Evolutionary conservation across 2,329 filamentous ascomycete genomes (phyloP).

Genomic region (Coleophoma crateriformis): DNA sequence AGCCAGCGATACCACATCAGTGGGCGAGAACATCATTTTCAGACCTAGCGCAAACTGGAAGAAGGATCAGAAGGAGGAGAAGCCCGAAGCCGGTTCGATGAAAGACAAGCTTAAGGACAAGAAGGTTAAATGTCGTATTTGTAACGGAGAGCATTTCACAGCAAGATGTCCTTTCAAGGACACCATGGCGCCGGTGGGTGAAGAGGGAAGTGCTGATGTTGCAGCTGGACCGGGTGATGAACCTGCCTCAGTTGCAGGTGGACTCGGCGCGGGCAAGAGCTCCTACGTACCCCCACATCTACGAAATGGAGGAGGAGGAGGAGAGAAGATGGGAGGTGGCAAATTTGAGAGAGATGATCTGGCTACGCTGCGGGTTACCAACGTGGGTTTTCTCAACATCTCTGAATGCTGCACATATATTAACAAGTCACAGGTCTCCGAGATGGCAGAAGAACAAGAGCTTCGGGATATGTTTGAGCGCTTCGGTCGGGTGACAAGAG

Average conservation of each 20-base stretch:
- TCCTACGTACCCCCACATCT: slow-evolving; percentile 94
- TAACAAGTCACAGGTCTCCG: slow-evolving; percentile 63
- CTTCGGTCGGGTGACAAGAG: slow-evolving; percentile 92
- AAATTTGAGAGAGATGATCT: slow-evolving; percentile 96
- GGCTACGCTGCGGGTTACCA: slow-evolving; percentile 93
- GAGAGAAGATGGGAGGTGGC: slow-evolving; percentile 79
- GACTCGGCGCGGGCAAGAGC: slow-evolving; percentile 61
- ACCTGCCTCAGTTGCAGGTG: slow-evolving; percentile 41
- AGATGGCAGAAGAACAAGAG: slow-evolving; percentile 94
- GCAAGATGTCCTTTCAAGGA: slow-evolving; percentile 99
- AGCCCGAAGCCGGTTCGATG: slow-evolving; percentile 67
- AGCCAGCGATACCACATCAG: slow-evolving; percentile 77
- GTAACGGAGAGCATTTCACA: slow-evolving; percentile 98
- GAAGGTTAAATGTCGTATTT: slow-evolving; percentile 99
- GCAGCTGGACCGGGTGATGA: slow-evolving; percentile 43
- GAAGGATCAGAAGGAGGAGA: slow-evolving; percentile 77
- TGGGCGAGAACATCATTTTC: slow-evolving; percentile 90
- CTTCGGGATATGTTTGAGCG: slow-evolving; percentile 97
- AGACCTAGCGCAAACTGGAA: slow-evolving; percentile 91
- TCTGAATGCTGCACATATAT: background rate
- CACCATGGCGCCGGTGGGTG: slow-evolving; percentile 87
- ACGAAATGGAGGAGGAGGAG: slow-evolving; percentile 61
- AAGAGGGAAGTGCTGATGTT: slow-evolving; percentile 47
- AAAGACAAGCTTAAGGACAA: slow-evolving; percentile 92
- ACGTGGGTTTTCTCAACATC: slow-evolving; percentile 57